These are phyloP conservation scores for Phytophthora hibernalis DNA, from an alignment of 352 stramenopile genomes.

Conservation along the genomic window DNA sequence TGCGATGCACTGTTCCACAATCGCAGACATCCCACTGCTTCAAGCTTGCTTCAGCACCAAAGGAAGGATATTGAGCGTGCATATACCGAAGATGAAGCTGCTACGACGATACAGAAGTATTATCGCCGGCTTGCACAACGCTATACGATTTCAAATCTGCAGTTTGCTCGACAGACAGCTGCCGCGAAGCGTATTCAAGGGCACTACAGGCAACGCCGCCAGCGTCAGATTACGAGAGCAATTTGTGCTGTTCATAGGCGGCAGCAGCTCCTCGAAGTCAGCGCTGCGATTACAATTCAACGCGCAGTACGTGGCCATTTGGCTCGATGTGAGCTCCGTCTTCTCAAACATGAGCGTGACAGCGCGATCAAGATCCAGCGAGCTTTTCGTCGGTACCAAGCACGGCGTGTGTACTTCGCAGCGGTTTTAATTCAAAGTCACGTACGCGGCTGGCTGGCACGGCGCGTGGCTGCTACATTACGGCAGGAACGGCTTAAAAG, in stretches of 20 bases:
- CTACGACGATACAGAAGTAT: conserved; percentile 50
- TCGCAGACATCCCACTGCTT: conserved; percentile 12
- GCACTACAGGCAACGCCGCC: conserved; percentile 39
- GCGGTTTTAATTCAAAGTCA: conserved; percentile 50
- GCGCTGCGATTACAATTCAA: conserved; percentile 43
- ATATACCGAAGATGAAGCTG: conserved; percentile 37
- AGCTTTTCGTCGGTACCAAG: conserved; percentile 34
- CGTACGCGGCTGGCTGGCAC: conserved; percentile 34
- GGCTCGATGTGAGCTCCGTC: conserved; percentile 23
- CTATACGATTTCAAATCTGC: conserved; percentile 38
- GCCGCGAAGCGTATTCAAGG: conserved; percentile 51
- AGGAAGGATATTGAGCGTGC: conserved; percentile 41
- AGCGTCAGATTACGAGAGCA: conserved; percentile 45
- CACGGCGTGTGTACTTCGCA: conserved; percentile 30
- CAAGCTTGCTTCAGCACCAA: conserved; percentile 15
- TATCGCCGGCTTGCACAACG: conserved; percentile 50
- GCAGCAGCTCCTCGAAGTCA: conserved; percentile 24
- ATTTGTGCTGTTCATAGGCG: conserved; percentile 37
- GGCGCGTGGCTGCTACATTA: conserved; percentile 13
- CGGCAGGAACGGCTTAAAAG: conserved; percentile 24
- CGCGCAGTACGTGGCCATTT: conserved; percentile 37
- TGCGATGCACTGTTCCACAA: conserved; percentile 52
- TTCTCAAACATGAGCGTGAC: conserved; percentile 18
- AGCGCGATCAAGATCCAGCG: conserved; percentile 55
- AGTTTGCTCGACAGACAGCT: conserved; percentile 15